These are phyloP conservation scores for Russula dissimulans DNA, from an alignment of 768 basidiomycete species.

Conservation along the genomic window DNA sequence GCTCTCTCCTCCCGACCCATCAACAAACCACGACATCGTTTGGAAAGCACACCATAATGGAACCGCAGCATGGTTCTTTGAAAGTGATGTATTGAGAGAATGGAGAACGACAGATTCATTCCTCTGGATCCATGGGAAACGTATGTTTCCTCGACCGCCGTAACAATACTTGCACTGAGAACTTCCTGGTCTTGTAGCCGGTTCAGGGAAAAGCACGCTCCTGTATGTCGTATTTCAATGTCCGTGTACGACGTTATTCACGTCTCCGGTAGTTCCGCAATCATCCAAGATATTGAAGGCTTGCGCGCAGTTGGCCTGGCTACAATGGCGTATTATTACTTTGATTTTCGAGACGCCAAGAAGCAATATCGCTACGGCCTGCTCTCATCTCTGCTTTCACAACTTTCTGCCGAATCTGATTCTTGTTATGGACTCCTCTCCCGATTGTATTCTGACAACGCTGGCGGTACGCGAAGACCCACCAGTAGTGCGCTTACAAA, in stretches of 20 bases:
- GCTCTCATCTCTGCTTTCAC: neutral
- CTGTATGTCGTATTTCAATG: neutral
- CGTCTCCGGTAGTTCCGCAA: neutral
- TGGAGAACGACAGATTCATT: neutral
- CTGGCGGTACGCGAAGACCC: neutral
- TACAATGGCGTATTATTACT: neutral
- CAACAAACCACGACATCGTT: neutral
- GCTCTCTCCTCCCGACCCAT: neutral
- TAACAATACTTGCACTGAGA: neutral
- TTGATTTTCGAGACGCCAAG: neutral
- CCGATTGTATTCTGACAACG: neutral
- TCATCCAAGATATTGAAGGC: neutral
- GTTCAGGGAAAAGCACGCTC: conserved; percentile 1
- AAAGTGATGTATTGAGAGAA: neutral
- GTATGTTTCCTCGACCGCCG: neutral
- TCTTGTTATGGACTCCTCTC: neutral
- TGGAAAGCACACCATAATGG: neutral
- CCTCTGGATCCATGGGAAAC: conserved; percentile 7
- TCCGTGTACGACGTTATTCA: neutral
- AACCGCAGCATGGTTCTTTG: neutral
- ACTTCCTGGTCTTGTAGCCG: neutral
- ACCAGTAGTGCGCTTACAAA: neutral
- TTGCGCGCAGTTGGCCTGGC: neutral
- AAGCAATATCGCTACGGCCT: neutral
- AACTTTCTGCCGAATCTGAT: neutral